Base-by-base conservation (phyloP, 2,329 filamentous ascomycete species). In the Monosporascus sp. region DNA sequence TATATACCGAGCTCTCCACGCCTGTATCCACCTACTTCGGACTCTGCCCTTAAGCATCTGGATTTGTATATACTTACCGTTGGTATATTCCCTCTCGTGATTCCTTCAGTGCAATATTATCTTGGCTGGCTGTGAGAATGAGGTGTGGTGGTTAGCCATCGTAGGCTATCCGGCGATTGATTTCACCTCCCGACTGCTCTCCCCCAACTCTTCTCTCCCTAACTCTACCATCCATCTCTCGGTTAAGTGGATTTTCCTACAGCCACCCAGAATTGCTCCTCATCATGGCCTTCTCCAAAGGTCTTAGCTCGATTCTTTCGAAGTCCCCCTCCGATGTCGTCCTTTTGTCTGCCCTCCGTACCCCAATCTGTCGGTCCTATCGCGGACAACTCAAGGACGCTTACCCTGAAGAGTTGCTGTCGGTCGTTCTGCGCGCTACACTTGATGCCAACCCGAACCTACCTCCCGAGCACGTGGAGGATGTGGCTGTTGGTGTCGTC, bases 341-440 rank as follows among this genome's bases (percentile, higher is more conserved):
- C 63, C 88, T 97, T 68, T 84, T 96, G 63, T 95, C 91, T 20
- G 85, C 91, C n/a, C 81, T 96, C 41, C 89, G 92, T 61, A 97
- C 92, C 7, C 89, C 92, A 41, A 81, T 97, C 59, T 93, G 88
- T 55, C 84, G 90, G 58, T 84, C 90, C 41, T 87, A 90, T 76
- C 90, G 90, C 66, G 92, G 92, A 65, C 81, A 82, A 18, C 84
- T 97, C 65, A 89, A 90, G 70, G 89, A 96, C 68, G 87, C 92
- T 48, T 92, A 93, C 73, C 91, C 94, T 17, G 92, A 97, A 70
- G 89, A 96, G 71, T 80, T 97, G 51, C 87, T 96, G 51, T 80
- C 85, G 22, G 72, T 78, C 43, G 88, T 83, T 22, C 73, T 83
- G n/a, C 68, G 68, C 54, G 88, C 88, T 20, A 92, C 88, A 0